A percentile compares a stretch with the other conserved stretches of the same genome.
These are phyloP conservation scores for Fusarium compactum DNA, from an alignment of 2,329 filamentous ascomycete species.

Conservation along the genomic window DNA sequence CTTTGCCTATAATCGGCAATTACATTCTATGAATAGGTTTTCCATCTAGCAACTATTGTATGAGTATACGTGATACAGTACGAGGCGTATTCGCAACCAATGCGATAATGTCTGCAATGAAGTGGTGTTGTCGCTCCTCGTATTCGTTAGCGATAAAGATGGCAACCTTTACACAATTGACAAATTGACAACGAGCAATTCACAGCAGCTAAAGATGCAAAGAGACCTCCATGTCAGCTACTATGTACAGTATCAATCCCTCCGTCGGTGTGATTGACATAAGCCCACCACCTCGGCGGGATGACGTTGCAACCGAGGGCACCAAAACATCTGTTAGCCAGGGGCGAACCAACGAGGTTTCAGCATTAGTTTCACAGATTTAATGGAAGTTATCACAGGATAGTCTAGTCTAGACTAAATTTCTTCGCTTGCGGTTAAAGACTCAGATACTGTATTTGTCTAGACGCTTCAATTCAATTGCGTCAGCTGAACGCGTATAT, in stretches of 20 bases:
- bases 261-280: constrained; percentile 20
- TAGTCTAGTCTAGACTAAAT: background rate
- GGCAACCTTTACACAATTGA: background rate
- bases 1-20: background rate
- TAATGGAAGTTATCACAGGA: constrained; percentile 7
- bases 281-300: constrained; percentile 5
- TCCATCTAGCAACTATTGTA: background rate
- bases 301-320: constrained; percentile 19
- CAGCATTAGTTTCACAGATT: constrained; percentile 23
- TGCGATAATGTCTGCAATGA: background rate
- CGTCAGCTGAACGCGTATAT: constrained; percentile 2
- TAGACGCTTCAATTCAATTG: background rate
- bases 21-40: background rate
- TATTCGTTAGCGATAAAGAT: constrained; percentile 18
- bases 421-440: background rate
- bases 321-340: background rate
- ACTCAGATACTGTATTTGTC: background rate
- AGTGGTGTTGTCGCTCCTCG: constrained; percentile 9
- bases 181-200: background rate
- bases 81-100: background rate
- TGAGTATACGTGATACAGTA: background rate
- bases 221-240: background rate
- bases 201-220: background rate
- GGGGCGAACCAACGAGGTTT: constrained; percentile 23
- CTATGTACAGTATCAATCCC: background rate